Percentiles rank a stretch among this genome's conserved stretches.
These are phyloP conservation scores for Leccinum variicolor DNA, from an alignment of 768 basidiomycete species.

Conservation along the genomic window DNA sequence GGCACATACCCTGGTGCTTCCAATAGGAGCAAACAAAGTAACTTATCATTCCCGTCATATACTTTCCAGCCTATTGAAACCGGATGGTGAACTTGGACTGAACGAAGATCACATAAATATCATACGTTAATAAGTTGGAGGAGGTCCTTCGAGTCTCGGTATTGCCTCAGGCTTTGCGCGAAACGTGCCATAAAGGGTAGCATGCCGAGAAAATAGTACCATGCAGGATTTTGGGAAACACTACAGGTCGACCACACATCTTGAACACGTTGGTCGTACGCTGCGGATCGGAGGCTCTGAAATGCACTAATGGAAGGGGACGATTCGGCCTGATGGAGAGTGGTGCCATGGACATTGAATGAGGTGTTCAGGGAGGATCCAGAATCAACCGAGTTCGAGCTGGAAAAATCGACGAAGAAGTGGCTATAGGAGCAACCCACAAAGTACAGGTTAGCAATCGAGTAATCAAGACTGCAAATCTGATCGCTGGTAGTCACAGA, in stretches of 20 bases:
- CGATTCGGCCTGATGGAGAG: neutral
- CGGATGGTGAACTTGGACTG: neutral
- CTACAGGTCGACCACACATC: constrained; percentile 42
- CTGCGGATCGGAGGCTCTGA: neutral
- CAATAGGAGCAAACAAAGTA: constrained; percentile 73
- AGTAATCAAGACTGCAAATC: constrained; percentile 73
- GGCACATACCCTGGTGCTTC: constrained; percentile 55
- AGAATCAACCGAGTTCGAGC: neutral
- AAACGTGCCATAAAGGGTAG: constrained; percentile 75
- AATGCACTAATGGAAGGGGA: neutral
- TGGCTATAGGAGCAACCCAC: constrained; percentile 67
- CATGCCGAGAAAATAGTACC: constrained; percentile 52
- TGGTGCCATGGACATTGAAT: neutral
- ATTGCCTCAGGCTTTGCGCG: constrained; percentile 85
- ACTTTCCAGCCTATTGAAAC: constrained; percentile 73
- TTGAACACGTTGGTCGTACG: constrained; percentile 36
- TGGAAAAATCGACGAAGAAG: constrained; percentile 1
- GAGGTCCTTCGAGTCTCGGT: constrained; percentile 63
- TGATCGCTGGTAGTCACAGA: constrained; percentile 55
- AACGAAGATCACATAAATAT: neutral
- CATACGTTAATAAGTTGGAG: constrained; percentile 86
- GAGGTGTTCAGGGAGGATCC: neutral
- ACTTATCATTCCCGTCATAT: constrained; percentile 59
- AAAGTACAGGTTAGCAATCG: constrained; percentile 66
- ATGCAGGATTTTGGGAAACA: constrained; percentile 49